A percentile compares a stretch with the other conserved stretches of the same genome.
Conservation (phyloP, 1,139 yeast genomes). For the Candida smagusa region DNA sequence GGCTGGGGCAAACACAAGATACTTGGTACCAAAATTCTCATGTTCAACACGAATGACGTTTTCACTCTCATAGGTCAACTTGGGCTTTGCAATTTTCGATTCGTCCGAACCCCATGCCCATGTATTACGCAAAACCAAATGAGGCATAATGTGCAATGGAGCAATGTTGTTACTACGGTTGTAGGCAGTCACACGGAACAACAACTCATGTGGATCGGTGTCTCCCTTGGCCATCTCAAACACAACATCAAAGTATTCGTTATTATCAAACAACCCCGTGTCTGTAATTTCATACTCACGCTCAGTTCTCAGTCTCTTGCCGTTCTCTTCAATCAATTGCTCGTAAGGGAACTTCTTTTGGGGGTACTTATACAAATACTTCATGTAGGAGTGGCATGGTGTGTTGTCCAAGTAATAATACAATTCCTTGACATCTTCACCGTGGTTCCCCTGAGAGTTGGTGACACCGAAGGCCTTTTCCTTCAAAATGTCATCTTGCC, state of each 20-base stretch:
- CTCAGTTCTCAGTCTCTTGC: slow-evolving; percentile 60
- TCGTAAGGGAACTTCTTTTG: slow-evolving; percentile 82
- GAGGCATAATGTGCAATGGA: slow-evolving; percentile 85
- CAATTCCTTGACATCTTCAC: slow-evolving; percentile 88
- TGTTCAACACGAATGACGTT: slow-evolving; percentile 60
- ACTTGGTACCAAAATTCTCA: slow-evolving; percentile 69
- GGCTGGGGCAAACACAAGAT: slow-evolving; percentile 80
- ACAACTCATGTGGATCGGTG: slow-evolving; percentile 75
- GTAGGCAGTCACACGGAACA: slow-evolving; percentile 85
- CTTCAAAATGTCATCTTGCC: slow-evolving; percentile 78
- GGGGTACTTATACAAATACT: slow-evolving; percentile 89
- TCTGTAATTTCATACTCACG: slow-evolving; percentile 72
- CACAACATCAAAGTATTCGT: slow-evolving; percentile 84
- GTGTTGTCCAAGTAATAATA: slow-evolving; percentile 85
- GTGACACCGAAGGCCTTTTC: slow-evolving; percentile 89
- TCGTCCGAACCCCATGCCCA: slow-evolving; percentile 85
- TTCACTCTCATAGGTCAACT: slow-evolving; percentile 42
- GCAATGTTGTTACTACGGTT: slow-evolving; percentile 83
- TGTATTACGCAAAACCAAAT: slow-evolving; percentile 81
- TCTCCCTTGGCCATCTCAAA: slow-evolving; percentile 90
- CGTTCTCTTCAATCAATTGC: slow-evolving; percentile 68
- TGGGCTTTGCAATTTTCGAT: slow-evolving; percentile 50
- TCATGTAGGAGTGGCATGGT: slow-evolving; percentile 92
- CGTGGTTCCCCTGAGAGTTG: slow-evolving; percentile 93
- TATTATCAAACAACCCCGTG: slow-evolving; percentile 73